Evolutionary conservation across 352 stramenopile species (phyloP), one percentile per base, ranked within the genome.

Genomic region (Phytophthora citrophthora): DNA sequence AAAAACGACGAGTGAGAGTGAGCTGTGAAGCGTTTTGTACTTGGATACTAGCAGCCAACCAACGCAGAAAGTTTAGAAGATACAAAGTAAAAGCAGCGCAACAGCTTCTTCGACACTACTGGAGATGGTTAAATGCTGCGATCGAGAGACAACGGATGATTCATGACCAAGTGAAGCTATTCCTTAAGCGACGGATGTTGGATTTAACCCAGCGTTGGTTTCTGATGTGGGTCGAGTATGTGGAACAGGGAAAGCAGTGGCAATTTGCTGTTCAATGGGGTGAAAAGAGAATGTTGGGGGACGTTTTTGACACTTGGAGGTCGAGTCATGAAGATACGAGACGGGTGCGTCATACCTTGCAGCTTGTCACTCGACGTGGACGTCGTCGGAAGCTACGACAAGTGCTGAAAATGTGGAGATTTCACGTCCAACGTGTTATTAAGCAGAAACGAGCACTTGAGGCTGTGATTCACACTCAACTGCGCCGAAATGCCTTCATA

Each of bases 191-290:
- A 5, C 36, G 52, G 43, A 40, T 46, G 7, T 1, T 40, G 12
- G 18, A 61, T 20, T 20, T 64, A 16, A n/a, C 44, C 5, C 43
- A 48, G 20, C 11, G 15, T n/a, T 58, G 31, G 7, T 57, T 72
- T 45, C 10, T 36, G n/a, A 13, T 24, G 12, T 74, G 67, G 67
- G 34, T 24, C 18, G 67, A 64, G 10, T 54, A 54, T 39, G 40
- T 68, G 12, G 67, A 75, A 48, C 24, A 51, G 34, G 36, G 1
- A 5, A 75, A 62, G 20, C 45, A 16, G 13, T 68, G 61, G 67
- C 23, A 38, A 9, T 75, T 75, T 50, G 67, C 50, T 53, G 51
- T 54, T 53, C 36, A n/a, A 24, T 75, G 67, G 67, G 68, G 61
- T 29, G 39, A 64, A 9, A 53, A 43, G 15, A 46, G 50, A 47